These are phyloP conservation scores for Pestalotiopsis fici DNA, from an alignment of 2,329 filamentous ascomycete genomes.

Conservation along the genomic window DNA sequence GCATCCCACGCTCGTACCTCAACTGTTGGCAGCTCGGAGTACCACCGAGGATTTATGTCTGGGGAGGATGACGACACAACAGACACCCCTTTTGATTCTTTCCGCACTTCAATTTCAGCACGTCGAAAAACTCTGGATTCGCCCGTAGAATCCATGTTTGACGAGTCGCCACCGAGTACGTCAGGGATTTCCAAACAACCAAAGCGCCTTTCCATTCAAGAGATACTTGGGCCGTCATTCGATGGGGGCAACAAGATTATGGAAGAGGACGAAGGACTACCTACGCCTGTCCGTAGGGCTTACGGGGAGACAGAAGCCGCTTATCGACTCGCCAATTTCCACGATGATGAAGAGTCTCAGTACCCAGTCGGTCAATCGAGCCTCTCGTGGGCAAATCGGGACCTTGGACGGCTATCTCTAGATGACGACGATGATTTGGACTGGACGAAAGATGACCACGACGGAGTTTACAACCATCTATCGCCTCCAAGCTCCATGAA, in stretches of 20 bases:
- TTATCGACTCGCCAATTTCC: constrained; percentile 21
- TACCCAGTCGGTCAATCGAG: constrained; percentile 26
- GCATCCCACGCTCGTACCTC: constrained; percentile 41
- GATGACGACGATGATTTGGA: constrained; percentile 66
- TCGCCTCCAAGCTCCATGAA: constrained; percentile 61
- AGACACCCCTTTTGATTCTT: constrained; percentile 75
- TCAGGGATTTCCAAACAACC: constrained; percentile 50
- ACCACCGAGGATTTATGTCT: constrained; percentile 66
- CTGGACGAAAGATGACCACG: constrained; percentile 60
- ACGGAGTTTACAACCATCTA: constrained; percentile 54
- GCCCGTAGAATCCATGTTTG: constrained; percentile 78
- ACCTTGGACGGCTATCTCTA: constrained; percentile 54
- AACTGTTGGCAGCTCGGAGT: constrained; percentile 70
- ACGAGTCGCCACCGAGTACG: constrained; percentile 70
- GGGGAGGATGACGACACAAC: constrained; percentile 79
- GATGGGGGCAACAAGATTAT: constrained; percentile 59
- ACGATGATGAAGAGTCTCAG: constrained; percentile 21
- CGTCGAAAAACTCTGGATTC: constrained; percentile 68
- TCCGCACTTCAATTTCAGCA: constrained; percentile 70
- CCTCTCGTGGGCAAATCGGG: constrained; percentile 35
- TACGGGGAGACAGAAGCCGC: constrained; percentile 30
- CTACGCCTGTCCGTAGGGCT: constrained; percentile 49
- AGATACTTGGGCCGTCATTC: constrained; percentile 57
- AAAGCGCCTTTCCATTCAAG: constrained; percentile 60
- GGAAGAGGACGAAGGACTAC: constrained; percentile 61